Evolutionary conservation across 768 basidiomycete genomes (phyloP).

Genomic region (Termitomyces sp.): DNA sequence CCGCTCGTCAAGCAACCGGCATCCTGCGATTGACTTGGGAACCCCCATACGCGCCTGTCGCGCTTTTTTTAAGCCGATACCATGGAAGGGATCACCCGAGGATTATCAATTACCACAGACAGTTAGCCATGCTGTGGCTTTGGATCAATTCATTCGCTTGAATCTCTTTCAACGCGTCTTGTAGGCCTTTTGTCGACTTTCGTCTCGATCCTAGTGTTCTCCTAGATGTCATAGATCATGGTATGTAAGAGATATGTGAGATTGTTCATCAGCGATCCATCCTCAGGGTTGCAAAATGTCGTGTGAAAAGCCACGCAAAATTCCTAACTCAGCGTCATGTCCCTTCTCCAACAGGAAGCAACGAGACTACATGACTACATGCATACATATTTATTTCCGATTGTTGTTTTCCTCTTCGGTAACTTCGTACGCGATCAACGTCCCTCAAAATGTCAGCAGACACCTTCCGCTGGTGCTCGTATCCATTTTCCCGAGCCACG

Average conservation of each 20-base stretch:
- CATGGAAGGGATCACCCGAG: not conserved
- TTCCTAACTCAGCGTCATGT: not conserved
- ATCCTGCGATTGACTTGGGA: too few species aligned
- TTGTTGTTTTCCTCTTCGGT: constrained; percentile 6
- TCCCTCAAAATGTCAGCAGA: constrained; percentile 8
- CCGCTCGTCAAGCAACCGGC: not conserved
- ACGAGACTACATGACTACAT: too few species aligned
- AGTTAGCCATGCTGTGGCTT: not conserved
- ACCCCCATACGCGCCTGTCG: not conserved
- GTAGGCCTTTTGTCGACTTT: not conserved
- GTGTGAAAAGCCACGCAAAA: constrained; percentile 5
- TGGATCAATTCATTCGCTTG: not conserved
- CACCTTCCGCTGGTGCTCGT: constrained; percentile 1
- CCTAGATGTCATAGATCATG: not conserved
- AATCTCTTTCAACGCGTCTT: not conserved
- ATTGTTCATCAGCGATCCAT: constrained; percentile 5
- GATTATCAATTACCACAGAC: not conserved
- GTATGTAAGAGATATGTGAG: not conserved
- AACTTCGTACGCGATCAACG: constrained; percentile 5
- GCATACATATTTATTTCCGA: constrained; percentile 1
- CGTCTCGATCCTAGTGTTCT: not conserved
- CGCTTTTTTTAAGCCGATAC: not conserved
- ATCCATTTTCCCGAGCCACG: constrained; percentile 4
- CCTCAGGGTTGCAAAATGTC: constrained; percentile 5
- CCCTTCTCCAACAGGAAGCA: constrained; percentile 10